These are phyloP conservation scores for Euphrasia confusa DNA, from an alignment of 257 asterid genomes.

Conservation along the genomic window DNA sequence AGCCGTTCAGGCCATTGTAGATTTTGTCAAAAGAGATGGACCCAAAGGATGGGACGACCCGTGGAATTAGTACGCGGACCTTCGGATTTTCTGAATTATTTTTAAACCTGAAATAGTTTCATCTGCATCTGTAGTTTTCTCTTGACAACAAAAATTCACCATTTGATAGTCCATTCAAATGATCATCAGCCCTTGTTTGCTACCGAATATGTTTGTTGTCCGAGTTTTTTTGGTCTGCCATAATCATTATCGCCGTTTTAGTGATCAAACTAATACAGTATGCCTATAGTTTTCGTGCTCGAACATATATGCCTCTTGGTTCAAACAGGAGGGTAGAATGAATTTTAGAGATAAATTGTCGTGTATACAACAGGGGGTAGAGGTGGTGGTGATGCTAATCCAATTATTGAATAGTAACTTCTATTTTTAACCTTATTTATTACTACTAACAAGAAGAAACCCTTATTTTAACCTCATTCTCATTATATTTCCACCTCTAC, in stretches of 20 bases:
- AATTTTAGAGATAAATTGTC: no score
- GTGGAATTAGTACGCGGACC: conserved; percentile 44
- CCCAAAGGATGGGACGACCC: conserved; percentile 98
- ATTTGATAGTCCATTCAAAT: not conserved
- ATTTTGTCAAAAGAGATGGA: conserved; percentile 77
- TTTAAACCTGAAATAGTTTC: not conserved
- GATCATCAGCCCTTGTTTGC: not conserved
- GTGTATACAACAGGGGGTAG: no score
- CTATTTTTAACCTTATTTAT: conserved; percentile 6
- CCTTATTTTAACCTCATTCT: not conserved
- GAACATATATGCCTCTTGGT: no score
- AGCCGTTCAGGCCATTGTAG: conserved; percentile 68
- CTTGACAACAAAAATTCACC: not conserved
- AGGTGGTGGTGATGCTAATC: not conserved
- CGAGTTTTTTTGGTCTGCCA: not conserved
- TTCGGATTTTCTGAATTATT: not conserved
- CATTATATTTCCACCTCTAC: conserved; percentile 4
- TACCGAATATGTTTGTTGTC: not conserved
- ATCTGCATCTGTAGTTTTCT: not conserved
- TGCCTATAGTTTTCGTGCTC: no score
- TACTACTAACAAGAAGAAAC: not conserved
- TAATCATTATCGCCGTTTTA: no score
- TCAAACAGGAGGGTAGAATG: no score
- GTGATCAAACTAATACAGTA: no score
- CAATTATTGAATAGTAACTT: conserved; percentile 2